These are phyloP conservation scores for Pyrenopolyporus hunteri DNA, from an alignment of 495 filamentous ascomycete genomes.

Conservation along the genomic window DNA sequence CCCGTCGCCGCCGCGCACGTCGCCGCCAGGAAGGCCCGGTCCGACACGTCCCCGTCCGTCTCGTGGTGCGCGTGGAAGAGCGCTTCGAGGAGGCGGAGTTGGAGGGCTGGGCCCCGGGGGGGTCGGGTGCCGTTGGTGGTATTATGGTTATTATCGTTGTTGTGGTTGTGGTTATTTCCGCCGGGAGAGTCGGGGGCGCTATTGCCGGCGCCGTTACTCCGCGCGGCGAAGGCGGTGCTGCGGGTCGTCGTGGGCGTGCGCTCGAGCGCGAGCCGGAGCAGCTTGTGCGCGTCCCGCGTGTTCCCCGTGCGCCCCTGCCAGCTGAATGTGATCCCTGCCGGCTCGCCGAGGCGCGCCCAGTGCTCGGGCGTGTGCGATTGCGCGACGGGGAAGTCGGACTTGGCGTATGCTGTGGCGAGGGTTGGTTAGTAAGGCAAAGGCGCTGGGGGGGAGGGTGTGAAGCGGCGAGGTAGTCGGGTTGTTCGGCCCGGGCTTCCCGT, in stretches of 20 bases:
- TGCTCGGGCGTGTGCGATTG: constrained; percentile 12
- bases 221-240: constrained; percentile 22
- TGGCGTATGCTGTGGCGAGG: constrained; percentile 28
- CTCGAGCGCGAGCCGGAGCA: constrained; percentile 72
- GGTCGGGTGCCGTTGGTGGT: not conserved
- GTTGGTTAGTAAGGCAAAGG: not conserved
- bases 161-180: not conserved
- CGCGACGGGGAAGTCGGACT: constrained; percentile 21
- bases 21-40: constrained; percentile 60
- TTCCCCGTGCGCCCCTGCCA: constrained; percentile 76
- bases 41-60: constrained; percentile 74
- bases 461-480: too few relatives aligned
- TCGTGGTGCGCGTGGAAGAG: constrained; percentile 76
- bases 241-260: constrained; percentile 46
- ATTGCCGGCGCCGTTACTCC: not conserved
- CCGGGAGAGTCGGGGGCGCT: not conserved
- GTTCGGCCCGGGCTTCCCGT: too few relatives aligned
- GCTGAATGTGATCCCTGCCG: constrained; percentile 69
- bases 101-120: constrained; percentile 49
- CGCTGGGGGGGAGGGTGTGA: not conserved
- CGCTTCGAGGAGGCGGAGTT: constrained; percentile 68
- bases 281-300: constrained; percentile 75
- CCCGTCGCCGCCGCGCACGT: constrained; percentile 59
- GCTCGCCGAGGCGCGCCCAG: constrained; percentile 56
- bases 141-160: not conserved